Conservation (phyloP, 2,329 filamentous ascomycete species). For the Lachnellula subtilissima region DNA sequence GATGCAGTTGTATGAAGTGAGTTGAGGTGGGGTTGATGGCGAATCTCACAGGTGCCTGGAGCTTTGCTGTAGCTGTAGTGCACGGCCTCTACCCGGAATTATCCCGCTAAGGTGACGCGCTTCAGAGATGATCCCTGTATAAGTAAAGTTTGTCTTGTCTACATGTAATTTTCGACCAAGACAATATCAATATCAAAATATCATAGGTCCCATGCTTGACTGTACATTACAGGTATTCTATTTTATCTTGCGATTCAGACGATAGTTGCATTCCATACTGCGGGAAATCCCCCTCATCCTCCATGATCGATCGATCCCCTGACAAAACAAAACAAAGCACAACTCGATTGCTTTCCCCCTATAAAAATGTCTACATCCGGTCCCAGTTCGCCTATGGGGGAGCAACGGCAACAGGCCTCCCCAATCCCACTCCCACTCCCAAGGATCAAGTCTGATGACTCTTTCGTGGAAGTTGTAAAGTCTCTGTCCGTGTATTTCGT, state of each 20-base stretch:
- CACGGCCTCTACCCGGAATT: not conserved
- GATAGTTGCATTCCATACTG: not conserved
- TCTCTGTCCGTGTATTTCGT: slow-evolving; percentile 53
- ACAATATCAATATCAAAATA: not conserved
- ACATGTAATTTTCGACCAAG: not conserved
- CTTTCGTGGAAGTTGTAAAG: slow-evolving; percentile 58
- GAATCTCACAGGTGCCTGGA: slow-evolving; percentile 13
- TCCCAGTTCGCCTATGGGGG: not conserved
- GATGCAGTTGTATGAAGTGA: not conserved
- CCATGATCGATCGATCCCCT: too few relatives aligned
- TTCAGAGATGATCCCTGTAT: too few relatives aligned
- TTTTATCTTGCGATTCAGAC: not conserved
- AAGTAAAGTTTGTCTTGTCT: not conserved
- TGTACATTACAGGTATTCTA: not conserved
- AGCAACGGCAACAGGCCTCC: not conserved
- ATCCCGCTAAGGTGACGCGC: not conserved
- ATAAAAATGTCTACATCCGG: not conserved
- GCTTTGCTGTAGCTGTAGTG: not conserved
- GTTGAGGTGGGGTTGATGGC: slow-evolving; percentile 14
- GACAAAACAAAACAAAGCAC: not conserved
- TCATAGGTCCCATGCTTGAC: not conserved
- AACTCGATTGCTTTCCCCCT: not conserved
- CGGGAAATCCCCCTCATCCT: not conserved
- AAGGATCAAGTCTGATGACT: slow-evolving; percentile 51
- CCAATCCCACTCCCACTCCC: slow-evolving; percentile 47